Conservation (phyloP, 1,284 basidiomycete genomes). For the Trichosporon sp. region DNA sequence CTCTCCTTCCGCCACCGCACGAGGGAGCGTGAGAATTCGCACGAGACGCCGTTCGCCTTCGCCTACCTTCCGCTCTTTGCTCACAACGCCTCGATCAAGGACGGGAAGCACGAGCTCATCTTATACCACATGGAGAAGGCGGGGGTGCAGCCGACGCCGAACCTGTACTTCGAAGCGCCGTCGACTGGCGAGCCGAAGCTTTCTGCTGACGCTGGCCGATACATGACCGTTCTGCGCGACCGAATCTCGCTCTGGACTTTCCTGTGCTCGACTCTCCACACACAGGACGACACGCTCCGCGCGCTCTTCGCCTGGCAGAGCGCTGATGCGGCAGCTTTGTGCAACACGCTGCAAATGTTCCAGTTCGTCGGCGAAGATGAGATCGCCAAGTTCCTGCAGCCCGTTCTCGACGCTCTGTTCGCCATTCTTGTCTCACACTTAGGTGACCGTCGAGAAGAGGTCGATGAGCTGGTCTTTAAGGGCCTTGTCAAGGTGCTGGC, state of each 20-base stretch:
- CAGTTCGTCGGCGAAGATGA: conserved; percentile 89
- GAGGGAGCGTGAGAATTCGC: conserved; percentile 64
- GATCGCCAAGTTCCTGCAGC: conserved; percentile 89
- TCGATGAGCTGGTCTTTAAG: conserved; percentile 86
- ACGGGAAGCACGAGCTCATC: conserved; percentile 82
- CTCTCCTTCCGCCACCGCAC: conserved; percentile 73
- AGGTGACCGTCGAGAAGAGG: conserved; percentile 69
- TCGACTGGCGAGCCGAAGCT: conserved; percentile 65
- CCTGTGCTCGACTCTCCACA: conserved; percentile 88
- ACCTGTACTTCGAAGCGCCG: conserved; percentile 71
- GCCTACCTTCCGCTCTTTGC: conserved; percentile 87
- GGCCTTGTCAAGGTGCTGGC: conserved; percentile 85
- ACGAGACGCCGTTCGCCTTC: conserved; percentile 87
- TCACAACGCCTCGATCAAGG: conserved; percentile 78
- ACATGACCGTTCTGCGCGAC: conserved; percentile 73
- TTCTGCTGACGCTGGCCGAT: conserved; percentile 66
- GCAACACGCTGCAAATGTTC: conserved; percentile 78
- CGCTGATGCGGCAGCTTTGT: conserved; percentile 67
- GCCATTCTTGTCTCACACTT: conserved; percentile 76
- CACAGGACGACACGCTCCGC: conserved; percentile 85
- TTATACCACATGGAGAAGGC: conserved; percentile 76
- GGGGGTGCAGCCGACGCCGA: conserved; percentile 65
- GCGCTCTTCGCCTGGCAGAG: conserved; percentile 81
- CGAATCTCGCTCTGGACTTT: conserved; percentile 81
- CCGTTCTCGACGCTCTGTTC: conserved; percentile 93